phyloP scores from a whole-genome alignment of 139 green algal genomes.

The Chlorella sp. region DNA sequence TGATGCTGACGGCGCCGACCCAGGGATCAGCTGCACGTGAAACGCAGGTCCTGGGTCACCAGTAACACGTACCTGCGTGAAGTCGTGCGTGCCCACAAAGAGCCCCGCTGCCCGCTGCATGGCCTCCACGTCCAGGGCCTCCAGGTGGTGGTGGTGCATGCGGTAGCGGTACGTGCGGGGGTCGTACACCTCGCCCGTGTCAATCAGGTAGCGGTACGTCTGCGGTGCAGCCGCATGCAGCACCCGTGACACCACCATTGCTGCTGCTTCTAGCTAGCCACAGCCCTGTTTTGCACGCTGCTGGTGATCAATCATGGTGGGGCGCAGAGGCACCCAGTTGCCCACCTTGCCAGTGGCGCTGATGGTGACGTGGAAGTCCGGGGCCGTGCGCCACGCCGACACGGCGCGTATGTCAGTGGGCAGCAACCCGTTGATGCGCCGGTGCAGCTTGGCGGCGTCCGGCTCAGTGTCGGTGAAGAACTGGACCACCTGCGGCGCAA shows the following conservation, averaged over 20 bases:
- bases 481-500: too few relatives aligned
- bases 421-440: constrained; percentile 49
- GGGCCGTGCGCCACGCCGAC: constrained; percentile 29
- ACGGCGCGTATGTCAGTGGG: constrained; percentile 49
- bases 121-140: constrained; percentile 29
- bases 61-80: constrained; percentile 37
- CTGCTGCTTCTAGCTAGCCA: too few relatives aligned
- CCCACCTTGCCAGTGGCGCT: constrained; percentile 28
- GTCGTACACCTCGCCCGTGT: constrained; percentile 29
- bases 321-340: not conserved
- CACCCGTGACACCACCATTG: too few relatives aligned
- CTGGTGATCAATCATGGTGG: too few relatives aligned
- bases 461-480: constrained; percentile 29
- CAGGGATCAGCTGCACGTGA: too few relatives aligned
- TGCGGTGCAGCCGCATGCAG: too few relatives aligned
- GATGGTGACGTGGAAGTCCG: constrained; percentile 63
- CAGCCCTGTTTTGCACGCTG: too few relatives aligned
- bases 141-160: constrained; percentile 22
- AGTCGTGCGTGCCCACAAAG: constrained; percentile 61
- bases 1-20: too few relatives aligned
- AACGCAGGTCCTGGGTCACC: too few relatives aligned
- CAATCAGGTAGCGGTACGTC: constrained; percentile 58
- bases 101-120: constrained; percentile 38
- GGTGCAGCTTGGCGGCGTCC: constrained; percentile 15
- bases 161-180: constrained; percentile 27